Evolutionary conservation across 352 stramenopile species (phyloP), one percentile per base, ranked within the genome.

Genomic region (Pythium pyrilobum): DNA sequence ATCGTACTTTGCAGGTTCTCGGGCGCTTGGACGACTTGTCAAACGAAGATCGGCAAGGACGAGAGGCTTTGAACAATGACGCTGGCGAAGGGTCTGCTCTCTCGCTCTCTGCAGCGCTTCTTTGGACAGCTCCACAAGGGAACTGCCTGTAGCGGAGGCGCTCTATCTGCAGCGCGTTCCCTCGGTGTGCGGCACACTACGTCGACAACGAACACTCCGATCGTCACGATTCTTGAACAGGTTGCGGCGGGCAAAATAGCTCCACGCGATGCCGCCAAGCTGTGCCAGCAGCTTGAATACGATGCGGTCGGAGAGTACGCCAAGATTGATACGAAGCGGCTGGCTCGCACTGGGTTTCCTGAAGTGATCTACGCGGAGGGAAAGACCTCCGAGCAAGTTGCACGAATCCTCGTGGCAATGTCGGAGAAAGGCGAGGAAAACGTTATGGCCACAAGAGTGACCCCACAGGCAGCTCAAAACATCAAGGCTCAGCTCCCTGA

Each of bases 351-450:
- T 16, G 94, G 93, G 10, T 98, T 98, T 60, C 95, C 95, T 0
- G 94, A 98, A 51, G 94, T 96, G 33, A 81, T 98, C 25, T 98
- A 98, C 71, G 89, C 75, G 13, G 81, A 97, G 68, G 92, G 89
- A 23, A 98, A 98, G 66, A 97, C 86, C 1, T 54, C 85, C 5
- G 49, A 78, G 32, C 92, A 98, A 56, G 82, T 98, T 33, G 81
- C 83, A 6, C 52, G 61, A 12, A 98, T 98, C 67, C 69, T 98
- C 33, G 75, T 90, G 32, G 75, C 78, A 38, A 97, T 98, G 89
- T 74, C 86, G n/a, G 43, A 71, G 16, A 60, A 73, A 31, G 68
- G 62, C 11, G 69, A 85, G 41, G 40, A 73, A 36, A 81, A 80
- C 31, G 73, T 92, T 18, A 91, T 96, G 71, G 87, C 86, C 18